Evolutionary conservation across 2,329 filamentous ascomycete genomes (phyloP), one percentile per base, ranked within the genome.

Genomic region (Clonostachys chloroleuca): DNA sequence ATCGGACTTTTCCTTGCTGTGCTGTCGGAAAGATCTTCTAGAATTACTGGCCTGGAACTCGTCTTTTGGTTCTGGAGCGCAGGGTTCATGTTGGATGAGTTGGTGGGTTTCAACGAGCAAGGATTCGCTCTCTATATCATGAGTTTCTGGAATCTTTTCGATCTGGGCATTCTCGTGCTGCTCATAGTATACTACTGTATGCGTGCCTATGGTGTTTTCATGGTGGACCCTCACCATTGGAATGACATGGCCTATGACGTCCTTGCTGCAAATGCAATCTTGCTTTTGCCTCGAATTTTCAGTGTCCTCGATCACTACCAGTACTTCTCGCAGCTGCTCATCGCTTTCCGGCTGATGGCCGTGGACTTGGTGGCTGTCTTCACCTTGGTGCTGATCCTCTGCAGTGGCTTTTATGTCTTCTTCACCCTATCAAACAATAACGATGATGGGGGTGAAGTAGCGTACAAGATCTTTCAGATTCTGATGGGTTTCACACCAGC

Each of bases 31-130:
- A 81, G 89, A 49, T 92, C 89, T 4, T 78, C 85, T 46, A 78
- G 84, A 45, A 96, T 97, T 58, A 95, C 90, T 2, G 80, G 81
- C 1, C 72, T 96, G 10, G 92, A 97, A 64, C 73, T 96, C 14
- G 65, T 96, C 12, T 96, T 97, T 67, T 97, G 92, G 92, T 89
- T 96, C 65, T 97, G 92, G 92, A 95, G 90, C 61, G 89, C 90
- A 24, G 92, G 92, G 1, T 96, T 95, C 66, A 95, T 96, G 90
- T 81, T 96, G 34, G 92, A 96, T 59, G 92, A 96, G 67, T 80
- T 97, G 18, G 91, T 96, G 16, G 92, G 92, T 12, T 96, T 96
- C 74, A 96, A 92, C 55, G 92, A 97, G 65, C 91, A 96, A 67
- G 92, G 92, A 4, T 96, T 96, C 63, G 92, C 91, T 36, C 80